phyloP scores from a whole-genome alignment of 768 basidiomycete species.

The Rhodotorula graminis region DNA sequence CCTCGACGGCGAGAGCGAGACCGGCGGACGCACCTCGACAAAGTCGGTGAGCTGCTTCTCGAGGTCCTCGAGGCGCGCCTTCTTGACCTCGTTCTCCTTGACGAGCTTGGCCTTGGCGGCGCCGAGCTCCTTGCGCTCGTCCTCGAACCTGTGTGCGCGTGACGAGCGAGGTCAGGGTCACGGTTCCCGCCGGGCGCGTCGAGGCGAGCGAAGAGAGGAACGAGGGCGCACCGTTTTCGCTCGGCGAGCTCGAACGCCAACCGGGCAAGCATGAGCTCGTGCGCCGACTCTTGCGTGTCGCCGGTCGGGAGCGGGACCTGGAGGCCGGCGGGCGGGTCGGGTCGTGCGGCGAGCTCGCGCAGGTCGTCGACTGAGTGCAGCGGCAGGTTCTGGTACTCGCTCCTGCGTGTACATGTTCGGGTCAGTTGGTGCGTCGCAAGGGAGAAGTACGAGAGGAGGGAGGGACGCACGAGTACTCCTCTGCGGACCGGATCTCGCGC shows the following conservation, averaged over 20 bases:
- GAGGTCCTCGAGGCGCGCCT: slow-evolving; percentile 67
- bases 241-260: slow-evolving; percentile 81
- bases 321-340: slow-evolving; percentile 55
- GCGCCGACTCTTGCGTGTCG: slow-evolving; percentile 55
- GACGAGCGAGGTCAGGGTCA: not conserved
- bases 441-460: not conserved
- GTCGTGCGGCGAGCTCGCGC: slow-evolving; percentile 53
- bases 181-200: no score
- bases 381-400: slow-evolving; percentile 81
- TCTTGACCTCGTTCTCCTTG: slow-evolving; percentile 71
- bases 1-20: not conserved
- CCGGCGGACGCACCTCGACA: slow-evolving; percentile 25
- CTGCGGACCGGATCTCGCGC: slow-evolving; percentile 85
- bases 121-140: slow-evolving; percentile 57
- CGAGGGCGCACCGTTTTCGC: slow-evolving; percentile 65
- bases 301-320: slow-evolving; percentile 53
- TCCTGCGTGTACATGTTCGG: slow-evolving; percentile 51
- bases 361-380: slow-evolving; percentile 69
- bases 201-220: not conserved
- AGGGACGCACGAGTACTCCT: slow-evolving; percentile 55
- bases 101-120: slow-evolving; percentile 71
- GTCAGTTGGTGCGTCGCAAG: not conserved
- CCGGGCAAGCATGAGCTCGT: slow-evolving; percentile 81
- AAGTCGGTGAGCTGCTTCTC: slow-evolving; percentile 68
- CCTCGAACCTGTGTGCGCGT: slow-evolving; percentile 24